Conservation (phyloP, 805 yeast species). For the Candida cerambycidarum region DNA sequence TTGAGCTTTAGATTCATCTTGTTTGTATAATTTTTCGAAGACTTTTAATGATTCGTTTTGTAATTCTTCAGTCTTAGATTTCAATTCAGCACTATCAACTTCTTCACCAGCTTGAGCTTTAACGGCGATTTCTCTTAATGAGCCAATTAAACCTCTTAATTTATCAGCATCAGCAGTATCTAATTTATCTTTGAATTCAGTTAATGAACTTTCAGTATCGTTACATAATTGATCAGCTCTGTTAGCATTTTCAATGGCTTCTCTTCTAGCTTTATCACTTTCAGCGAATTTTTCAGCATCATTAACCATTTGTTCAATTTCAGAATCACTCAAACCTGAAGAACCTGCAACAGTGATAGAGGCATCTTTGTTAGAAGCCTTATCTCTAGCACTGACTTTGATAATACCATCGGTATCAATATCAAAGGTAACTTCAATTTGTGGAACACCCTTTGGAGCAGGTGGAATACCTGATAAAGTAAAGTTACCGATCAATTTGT, state of each 20-base stretch:
- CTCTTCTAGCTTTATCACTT: conserved; percentile 83
- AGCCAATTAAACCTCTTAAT: conserved; percentile 50
- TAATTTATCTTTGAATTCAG: conserved; percentile 48
- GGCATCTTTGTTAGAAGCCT: conserved; percentile 90
- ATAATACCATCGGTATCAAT: conserved; percentile 97
- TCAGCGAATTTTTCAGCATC: conserved; percentile 89
- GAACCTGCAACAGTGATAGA: conserved; percentile 96
- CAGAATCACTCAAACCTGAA: conserved; percentile 86
- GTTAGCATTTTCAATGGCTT: conserved; percentile 81
- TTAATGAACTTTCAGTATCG: conserved; percentile 49
- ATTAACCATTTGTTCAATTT: conserved; percentile 86
- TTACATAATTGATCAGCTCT: conserved; percentile 75
- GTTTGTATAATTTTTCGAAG: conserved; percentile 61
- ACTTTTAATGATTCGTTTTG: conserved; percentile 74
- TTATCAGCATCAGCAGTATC: conserved; percentile 47
- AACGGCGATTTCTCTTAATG: conserved; percentile 64
- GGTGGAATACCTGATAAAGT: conserved; percentile 94
- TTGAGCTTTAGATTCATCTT: conserved; percentile 27
- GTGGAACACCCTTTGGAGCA: conserved; percentile 93
- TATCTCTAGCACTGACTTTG: conserved; percentile 92
- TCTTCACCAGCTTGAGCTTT: conserved; percentile 64
- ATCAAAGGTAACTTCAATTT: conserved; percentile 92
- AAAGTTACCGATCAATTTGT: conserved; percentile 96
- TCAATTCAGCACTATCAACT: conserved; percentile 61
- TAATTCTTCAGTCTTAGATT: conserved; percentile 71